Percentiles rank a stretch among this genome's conserved stretches.
phyloP scores from a whole-genome alignment of 768 basidiomycete species.

The Amanita phalloides region DNA sequence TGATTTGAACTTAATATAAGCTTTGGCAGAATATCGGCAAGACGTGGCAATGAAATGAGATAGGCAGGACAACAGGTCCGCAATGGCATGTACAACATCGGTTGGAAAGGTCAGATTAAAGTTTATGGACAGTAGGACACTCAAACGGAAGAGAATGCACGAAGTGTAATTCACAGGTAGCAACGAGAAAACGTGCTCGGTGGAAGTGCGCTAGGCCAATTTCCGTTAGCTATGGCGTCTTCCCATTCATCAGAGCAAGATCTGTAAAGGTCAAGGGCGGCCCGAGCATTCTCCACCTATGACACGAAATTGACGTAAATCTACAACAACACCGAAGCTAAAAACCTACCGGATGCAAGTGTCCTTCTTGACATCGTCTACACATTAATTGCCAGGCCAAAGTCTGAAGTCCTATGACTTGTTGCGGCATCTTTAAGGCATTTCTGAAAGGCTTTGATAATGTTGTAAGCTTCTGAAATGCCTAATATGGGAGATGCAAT shows the following conservation, averaged over 20 bases:
- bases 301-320: constrained; percentile 8
- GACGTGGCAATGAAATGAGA: not conserved
- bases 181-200: constrained; percentile 76
- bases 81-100: not conserved
- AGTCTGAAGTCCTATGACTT: constrained; percentile 65
- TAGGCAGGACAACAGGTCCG: not conserved
- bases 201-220: constrained; percentile 71
- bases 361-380: constrained; percentile 63
- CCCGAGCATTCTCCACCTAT: constrained; percentile 72
- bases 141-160: not conserved
- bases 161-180: constrained; percentile 35
- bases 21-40: not conserved
- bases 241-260: constrained; percentile 64
- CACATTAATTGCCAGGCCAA: constrained; percentile 78
- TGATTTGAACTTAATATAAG: not conserved
- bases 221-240: constrained; percentile 37
- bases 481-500: not conserved
- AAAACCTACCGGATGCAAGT: constrained; percentile 57
- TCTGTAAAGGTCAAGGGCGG: constrained; percentile 41
- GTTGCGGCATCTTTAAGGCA: constrained; percentile 53
- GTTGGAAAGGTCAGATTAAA: not conserved
- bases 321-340: constrained; percentile 1
- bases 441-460: constrained; percentile 55
- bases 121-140: not conserved
- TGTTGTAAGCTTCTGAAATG: not conserved